Conservation (phyloP, 202 grass and related monocot species). For the Brachypodium distachyon region DNA sequence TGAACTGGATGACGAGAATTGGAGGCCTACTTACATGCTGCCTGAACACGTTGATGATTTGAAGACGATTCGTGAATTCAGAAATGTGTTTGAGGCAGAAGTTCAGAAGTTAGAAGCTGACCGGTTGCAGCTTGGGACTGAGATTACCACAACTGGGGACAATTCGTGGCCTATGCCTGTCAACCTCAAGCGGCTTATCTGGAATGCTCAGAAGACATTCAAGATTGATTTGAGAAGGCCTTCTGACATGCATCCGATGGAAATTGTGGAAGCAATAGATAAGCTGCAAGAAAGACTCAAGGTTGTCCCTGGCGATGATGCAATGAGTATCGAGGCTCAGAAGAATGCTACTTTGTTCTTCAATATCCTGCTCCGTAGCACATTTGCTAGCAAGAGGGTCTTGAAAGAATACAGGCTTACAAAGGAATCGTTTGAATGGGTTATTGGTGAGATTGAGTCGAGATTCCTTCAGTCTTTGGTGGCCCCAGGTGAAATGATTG, state of each 20-base stretch:
- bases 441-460: conserved; percentile 95
- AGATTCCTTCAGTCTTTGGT: conserved; percentile 91
- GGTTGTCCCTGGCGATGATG: conserved; percentile 95
- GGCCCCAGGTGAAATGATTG: conserved; percentile 97
- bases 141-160: conserved; percentile 85
- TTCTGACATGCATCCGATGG: conserved; percentile 97
- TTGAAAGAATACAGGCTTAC: conserved; percentile 90
- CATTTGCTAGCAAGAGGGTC: conserved; percentile 92
- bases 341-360: conserved; percentile 97
- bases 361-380: conserved; percentile 90
- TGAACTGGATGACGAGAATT: conserved; percentile 88
- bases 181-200: conserved; percentile 88
- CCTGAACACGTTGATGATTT: conserved; percentile 91
- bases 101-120: conserved; percentile 91
- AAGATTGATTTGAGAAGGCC: conserved; percentile 89
- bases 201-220: conserved; percentile 98
- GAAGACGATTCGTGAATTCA: conserved; percentile 88
- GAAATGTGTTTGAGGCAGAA: conserved; percentile 95
- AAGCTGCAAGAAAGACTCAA: conserved; percentile 92
- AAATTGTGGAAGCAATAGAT: conserved; percentile 98
- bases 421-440: conserved; percentile 98
- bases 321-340: conserved; percentile 90
- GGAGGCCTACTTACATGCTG: conserved; percentile 90
- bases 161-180: conserved; percentile 87
- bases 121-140: conserved; percentile 74